Evolutionary conservation across 805 yeast species (phyloP), one percentile per base, ranked within the genome.

Genomic region (Saccharomycopsis sp.): DNA sequence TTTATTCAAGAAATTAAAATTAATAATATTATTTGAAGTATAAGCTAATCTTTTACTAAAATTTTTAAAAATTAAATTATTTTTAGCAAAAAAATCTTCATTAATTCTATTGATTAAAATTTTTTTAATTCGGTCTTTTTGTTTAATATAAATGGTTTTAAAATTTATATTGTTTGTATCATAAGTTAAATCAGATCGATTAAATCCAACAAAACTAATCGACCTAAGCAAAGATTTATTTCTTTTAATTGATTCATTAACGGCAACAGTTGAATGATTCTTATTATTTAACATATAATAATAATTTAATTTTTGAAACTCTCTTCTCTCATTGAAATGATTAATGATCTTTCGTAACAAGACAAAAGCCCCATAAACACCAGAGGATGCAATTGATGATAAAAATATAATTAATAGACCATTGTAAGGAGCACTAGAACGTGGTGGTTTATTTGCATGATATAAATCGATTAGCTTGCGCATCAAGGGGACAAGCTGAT

Each of bases 1-100:
- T 64, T 88, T 94, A 49, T 77, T 76, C 48, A 85, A 61, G 54
- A 87, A 85, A 54, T 74, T 74, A 21, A 86, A 79, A 56, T 79
- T 75, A 53, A 68, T 37, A 8, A 50, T 27, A 19, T 43, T 33
- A 14, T 44, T 41, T 19, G 37, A 29, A 5, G 40, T 29, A 17
- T 40, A 38, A 14, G 37, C 17, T 8, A 37, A 21, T 11, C 28
- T 39, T 33, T 38, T 36, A 8, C 39, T 35, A 21, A 50, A 50
- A n/a, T 44, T 50, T 24, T 50, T 50, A 41, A 50, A 47, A 19
- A 50, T 32, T 4, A 47, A 33, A 26, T 34, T 44, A 31, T 47
- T 47, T 28, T 38, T 40, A 2, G 38, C 48, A 24, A 50, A 41
- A 24, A 50, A 14, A 32, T 50, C 53, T 14, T 50, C 39, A 20